phyloP scores from a whole-genome alignment of 768 basidiomycete genomes.

The Filobasidium floriforme region DNA sequence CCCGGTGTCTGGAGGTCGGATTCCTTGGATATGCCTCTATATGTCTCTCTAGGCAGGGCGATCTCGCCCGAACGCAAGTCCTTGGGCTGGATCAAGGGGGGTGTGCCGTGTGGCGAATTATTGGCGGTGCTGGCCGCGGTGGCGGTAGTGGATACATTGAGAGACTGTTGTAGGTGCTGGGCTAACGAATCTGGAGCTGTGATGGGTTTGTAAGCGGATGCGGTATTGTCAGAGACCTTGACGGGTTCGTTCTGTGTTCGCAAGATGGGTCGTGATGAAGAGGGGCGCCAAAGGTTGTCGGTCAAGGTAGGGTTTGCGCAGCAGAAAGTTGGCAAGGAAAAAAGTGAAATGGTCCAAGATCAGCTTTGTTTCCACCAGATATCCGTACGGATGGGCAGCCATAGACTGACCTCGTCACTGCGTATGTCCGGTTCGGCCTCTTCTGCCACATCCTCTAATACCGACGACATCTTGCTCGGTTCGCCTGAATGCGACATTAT shows the following conservation, averaged over 20 bases:
- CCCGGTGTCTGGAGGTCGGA: background rate
- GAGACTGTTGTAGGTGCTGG: slow-evolving; percentile 7
- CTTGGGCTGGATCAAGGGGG: background rate
- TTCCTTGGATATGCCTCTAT: background rate
- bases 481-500: slow-evolving; percentile 2
- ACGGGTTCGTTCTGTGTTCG: background rate
- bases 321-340: background rate
- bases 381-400: background rate
- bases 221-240: slow-evolving; percentile 7
- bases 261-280: slow-evolving; percentile 5
- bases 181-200: background rate
- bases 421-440: slow-evolving; percentile 21
- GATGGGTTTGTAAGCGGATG: background rate
- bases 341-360: background rate
- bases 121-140: background rate
- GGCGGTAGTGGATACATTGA: slow-evolving; percentile 17
- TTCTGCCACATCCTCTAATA: slow-evolving; percentile 19
- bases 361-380: background rate
- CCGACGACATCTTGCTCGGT: slow-evolving; percentile 10
- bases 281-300: slow-evolving; percentile 2
- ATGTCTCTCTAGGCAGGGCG: slow-evolving; percentile 6
- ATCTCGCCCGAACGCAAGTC: slow-evolving; percentile 12
- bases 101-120: background rate
- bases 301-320: background rate
- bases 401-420: background rate